phyloP scores from a whole-genome alignment of 2,329 filamentous ascomycete species.

The Uncinocarpus reesii region DNA sequence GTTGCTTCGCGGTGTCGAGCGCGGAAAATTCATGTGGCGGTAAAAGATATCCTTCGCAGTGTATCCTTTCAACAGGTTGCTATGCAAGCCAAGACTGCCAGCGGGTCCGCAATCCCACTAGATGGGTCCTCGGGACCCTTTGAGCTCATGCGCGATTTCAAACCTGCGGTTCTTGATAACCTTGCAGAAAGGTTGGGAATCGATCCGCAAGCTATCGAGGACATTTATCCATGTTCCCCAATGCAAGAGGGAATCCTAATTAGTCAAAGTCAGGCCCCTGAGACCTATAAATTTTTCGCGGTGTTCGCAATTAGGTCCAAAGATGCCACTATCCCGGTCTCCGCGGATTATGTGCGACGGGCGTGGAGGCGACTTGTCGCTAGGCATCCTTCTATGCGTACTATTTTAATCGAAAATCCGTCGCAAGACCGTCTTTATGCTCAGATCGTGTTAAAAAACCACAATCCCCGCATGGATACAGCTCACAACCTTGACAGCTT shows the following conservation, averaged over 20 bases:
- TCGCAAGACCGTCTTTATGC: conserved; percentile 16
- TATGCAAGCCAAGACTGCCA: background rate
- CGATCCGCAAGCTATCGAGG: conserved; percentile 22
- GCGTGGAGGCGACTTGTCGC: conserved; percentile 13
- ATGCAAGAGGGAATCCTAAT: conserved; percentile 19
- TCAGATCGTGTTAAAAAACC: conserved; percentile 13
- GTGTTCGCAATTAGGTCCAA: conserved; percentile 12
- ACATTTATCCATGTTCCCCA: conserved; percentile 26
- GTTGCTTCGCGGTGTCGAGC: conserved; percentile 7
- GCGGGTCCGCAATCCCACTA: background rate
- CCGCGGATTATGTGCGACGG: conserved; percentile 1
- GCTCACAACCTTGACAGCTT: conserved; percentile 1
- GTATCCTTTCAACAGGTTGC: conserved; percentile 9
- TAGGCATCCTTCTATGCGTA: conserved; percentile 12
- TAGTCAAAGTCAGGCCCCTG: conserved; percentile 9
- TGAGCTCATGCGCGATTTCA: no score
- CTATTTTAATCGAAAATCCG: conserved; percentile 24
- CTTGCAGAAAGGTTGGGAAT: background rate
- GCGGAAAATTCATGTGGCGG: conserved; percentile 5
- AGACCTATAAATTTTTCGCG: conserved; percentile 2
- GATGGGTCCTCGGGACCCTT: no score
- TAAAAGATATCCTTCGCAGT: conserved; percentile 11
- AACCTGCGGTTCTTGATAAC: no score
- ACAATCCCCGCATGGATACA: background rate
- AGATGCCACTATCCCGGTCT: no score